Base-by-base conservation (phyloP, 2,329 filamentous ascomycete species). In the Ilyonectria sp. region DNA sequence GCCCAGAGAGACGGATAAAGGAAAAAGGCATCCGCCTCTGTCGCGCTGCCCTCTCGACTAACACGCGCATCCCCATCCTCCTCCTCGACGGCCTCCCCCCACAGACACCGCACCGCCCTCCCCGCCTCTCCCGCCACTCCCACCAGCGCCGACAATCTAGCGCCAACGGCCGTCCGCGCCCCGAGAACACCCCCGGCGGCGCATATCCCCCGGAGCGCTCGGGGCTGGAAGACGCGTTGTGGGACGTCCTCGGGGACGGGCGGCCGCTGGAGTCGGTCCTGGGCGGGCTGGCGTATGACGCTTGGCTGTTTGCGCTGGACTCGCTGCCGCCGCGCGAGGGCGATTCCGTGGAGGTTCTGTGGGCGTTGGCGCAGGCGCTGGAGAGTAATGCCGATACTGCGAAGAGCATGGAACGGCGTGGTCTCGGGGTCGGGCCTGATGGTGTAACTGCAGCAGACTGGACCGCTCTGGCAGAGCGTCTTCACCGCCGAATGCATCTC, bases 241-340 rank as follows among this genome's bases (percentile, higher is more conserved):
- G 70, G 69, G 50, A 70, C 33, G 46, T 60, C 15, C 72, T 76
- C 1, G 40, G 64, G 15, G 72, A 75, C 7, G 57, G 55, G 1
- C 65, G 55, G 1, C 47, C 67, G 0, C 13, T 68, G 15, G 69
- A 76, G 47, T 69, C 71, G 31, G 55, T 73, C 7, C 49, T 79
- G 1, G 70, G 72, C 10, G 75, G 78, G 37, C 44, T 78, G 1
- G 63, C 77, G 0, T 72, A 77, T 49, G 70, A 75, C 6, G 65
- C 70, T 4, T 79, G 78, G 78, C 60, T 74, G 1, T 68, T 71
- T 4, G 71, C 65, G 7, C 60, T 79, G 0, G 70, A 74, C 29
- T 60, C 63, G 1, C n/a, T 76, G 2, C 65, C 72, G 6, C 68
- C 72, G 52, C 60, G 68, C 0, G 67, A 66, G 4, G 62, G 68